Evolutionary conservation across 805 yeast species (phyloP), one percentile per base, ranked within the genome.

Genomic region (Sugiyamaella qingdaonensis): DNA sequence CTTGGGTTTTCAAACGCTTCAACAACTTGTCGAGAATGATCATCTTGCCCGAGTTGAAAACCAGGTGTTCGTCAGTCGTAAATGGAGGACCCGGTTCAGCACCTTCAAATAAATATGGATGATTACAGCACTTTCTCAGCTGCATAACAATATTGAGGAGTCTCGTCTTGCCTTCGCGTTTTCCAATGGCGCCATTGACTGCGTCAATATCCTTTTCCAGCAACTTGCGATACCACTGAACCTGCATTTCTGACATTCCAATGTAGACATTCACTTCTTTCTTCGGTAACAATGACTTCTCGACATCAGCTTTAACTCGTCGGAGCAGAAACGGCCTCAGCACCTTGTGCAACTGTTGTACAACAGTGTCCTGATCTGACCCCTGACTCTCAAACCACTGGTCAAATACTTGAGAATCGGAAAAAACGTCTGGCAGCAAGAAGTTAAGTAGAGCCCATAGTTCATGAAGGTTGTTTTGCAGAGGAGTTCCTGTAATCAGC

Each of bases 51-150:
- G 96, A 78, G 67, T 91, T 92, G 70, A 65, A 82, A 16, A 91
- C 85, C 56, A 92, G 76, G 70, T 92, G 97, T 67, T 91, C 97
- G 67, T 90, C 97, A 0, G 95, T 91, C 1, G 97, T 91, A 65
- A 78, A 92, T 0, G 98, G 98, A 1, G 98, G 98, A 8, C 98
- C 98, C 0, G 97, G 98, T 68, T 91, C 98, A 0, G 98, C 99
- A n/a, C 98, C 97, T 66, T 92, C 97, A 65, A 94, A 94, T 49
- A 92, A 72, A 69, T 94, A 92, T 0, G 98, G 98, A 68, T 94
- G 99, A 66, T 94, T 92, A 68, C 98, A 94, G 69, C 98, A 92
- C 70, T 92, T 92, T 61, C 98, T 78, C 54, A 92, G 76, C 70
- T 92, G 98, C 98, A 92, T 92, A 10, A 94, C 97, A 59, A 92